phyloP scores from a whole-genome alignment of 257 asterid species.

The Coffea canephora region DNA sequence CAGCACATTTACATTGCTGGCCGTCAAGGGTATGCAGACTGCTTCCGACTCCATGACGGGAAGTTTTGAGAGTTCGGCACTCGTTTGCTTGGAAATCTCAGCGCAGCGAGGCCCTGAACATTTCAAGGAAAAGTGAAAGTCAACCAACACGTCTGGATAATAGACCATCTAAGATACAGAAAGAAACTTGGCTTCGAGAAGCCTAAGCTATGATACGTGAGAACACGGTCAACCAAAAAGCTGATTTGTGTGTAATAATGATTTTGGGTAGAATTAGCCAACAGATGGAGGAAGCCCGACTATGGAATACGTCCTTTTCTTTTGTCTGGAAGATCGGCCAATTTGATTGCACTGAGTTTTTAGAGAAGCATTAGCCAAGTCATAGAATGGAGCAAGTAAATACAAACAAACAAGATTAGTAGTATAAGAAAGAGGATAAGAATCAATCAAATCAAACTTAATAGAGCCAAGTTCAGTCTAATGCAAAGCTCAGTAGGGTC shows the following conservation, averaged over 20 bases:
- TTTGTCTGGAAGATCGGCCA: not conserved
- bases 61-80: not conserved
- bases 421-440: not conserved
- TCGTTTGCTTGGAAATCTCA: no score
- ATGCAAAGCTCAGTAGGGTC: not conserved
- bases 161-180: not conserved
- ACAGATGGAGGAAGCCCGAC: not conserved
- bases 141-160: not conserved
- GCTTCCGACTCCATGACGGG: not conserved
- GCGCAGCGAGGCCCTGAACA: no score
- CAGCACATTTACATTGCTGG: not conserved
- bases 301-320: not conserved
- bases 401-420: not conserved
- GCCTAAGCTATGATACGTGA: not conserved
- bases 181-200: not conserved
- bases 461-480: not conserved
- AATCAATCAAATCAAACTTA: not conserved
- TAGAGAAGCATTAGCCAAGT: not conserved
- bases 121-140: not conserved
- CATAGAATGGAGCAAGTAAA: not conserved
- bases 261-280: not conserved
- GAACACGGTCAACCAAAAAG: not conserved
- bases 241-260: not conserved
- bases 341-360: not conserved
- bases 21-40: not conserved